phyloP scores from a whole-genome alignment of 129 eudicot species.

The Escallonia herrerae region DNA sequence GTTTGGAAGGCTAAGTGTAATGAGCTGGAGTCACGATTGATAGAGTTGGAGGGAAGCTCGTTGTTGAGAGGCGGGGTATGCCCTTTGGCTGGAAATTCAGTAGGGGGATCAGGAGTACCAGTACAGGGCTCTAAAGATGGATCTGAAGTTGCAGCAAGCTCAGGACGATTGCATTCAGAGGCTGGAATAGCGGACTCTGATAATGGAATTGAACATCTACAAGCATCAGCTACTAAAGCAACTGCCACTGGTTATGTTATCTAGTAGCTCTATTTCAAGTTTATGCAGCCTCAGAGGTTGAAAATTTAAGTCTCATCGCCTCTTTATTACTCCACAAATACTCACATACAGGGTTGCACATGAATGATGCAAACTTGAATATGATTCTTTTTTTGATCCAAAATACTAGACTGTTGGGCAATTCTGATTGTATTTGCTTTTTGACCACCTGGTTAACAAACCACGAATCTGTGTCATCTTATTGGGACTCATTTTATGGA shows the following conservation, averaged over 20 bases:
- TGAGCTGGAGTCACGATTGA: conserved; percentile 20
- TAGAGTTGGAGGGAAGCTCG: conserved; percentile 17
- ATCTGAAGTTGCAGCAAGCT: background rate
- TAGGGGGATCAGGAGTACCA: background rate
- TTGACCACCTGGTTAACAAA: background rate
- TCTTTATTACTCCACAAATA: no score
- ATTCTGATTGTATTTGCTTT: background rate
- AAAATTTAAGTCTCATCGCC: no score
- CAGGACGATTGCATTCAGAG: background rate
- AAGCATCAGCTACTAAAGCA: conserved; percentile 19
- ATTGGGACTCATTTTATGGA: background rate
- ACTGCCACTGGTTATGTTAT: background rate
- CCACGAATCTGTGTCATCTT: background rate
- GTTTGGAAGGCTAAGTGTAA: conserved; percentile 36
- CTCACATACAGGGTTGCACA: no score
- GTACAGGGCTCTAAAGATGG: conserved; percentile 5
- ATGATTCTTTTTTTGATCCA: background rate
- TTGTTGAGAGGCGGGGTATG: background rate
- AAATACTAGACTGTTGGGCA: background rate
- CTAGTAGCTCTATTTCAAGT: background rate
- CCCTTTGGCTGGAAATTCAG: conserved; percentile 9
- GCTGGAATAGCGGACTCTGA: background rate
- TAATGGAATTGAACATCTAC: conserved; percentile 6
- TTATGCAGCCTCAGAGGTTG: background rate
- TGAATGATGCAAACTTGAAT: background rate